These are phyloP conservation scores for Jatropha curcas DNA, from an alignment of 345 rosid species.

Conservation along the genomic window DNA sequence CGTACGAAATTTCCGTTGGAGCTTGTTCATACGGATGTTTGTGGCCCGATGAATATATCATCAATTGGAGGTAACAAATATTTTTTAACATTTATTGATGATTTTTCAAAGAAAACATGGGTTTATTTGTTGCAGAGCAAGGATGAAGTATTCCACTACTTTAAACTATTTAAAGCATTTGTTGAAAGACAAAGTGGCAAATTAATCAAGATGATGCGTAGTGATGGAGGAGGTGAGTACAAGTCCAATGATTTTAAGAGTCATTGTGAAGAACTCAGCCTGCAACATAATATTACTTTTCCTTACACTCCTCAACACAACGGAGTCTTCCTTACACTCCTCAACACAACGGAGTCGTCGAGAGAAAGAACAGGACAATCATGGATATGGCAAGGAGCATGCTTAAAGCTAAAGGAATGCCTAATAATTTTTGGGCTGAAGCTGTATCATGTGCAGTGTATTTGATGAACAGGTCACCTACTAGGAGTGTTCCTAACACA, in stretches of 20 bases:
- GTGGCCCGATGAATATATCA: not conserved
- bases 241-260: not conserved
- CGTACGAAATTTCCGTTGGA: not conserved
- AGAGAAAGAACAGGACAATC: slow-evolving; percentile 6
- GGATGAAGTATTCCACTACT: not conserved
- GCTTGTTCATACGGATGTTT: slow-evolving; percentile 9
- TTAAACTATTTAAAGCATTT: not conserved
- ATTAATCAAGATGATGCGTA: not conserved
- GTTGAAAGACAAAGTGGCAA: not conserved
- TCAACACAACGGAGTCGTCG: not conserved
- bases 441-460: not conserved
- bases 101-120: not conserved
- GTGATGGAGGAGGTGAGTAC: slow-evolving; percentile 9
- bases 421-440: not conserved
- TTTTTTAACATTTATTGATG: not conserved
- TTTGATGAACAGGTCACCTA: not conserved
- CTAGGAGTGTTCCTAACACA: not conserved
- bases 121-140: not conserved
- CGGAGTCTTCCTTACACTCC: no score
- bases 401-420: not conserved
- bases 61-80: not conserved
- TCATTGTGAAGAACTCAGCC: not conserved
- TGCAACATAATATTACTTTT: not conserved
- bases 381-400: not conserved
- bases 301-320: not conserved